Percentiles rank a stretch among this genome's conserved stretches.
These are phyloP conservation scores for Colletotrichum sp. DNA, from an alignment of 2,329 filamentous ascomycete species.

Conservation along the genomic window DNA sequence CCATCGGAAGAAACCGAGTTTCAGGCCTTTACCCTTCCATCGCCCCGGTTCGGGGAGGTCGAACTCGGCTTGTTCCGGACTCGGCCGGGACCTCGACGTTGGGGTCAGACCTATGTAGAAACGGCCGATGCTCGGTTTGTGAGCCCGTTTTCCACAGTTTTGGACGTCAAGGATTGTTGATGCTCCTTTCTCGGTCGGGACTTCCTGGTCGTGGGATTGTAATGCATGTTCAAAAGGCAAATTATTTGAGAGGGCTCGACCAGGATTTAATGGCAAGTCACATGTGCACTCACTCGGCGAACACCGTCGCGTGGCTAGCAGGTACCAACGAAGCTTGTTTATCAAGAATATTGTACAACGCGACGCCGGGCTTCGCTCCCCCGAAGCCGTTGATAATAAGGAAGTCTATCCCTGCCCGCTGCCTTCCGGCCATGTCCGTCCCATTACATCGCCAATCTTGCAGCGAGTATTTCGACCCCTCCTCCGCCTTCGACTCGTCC, in stretches of 20 bases:
- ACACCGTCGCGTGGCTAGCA: neutral
- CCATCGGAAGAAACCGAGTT: neutral
- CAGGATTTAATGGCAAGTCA: neutral
- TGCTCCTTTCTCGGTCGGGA: neutral
- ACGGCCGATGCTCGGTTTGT: neutral
- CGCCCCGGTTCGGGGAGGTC: neutral
- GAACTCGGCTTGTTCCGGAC: neutral
- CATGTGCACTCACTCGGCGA: neutral
- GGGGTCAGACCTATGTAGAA: neutral
- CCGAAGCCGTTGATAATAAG: conserved; percentile 1
- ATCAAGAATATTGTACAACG: conserved; percentile 22
- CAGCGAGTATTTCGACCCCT: neutral
- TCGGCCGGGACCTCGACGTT: neutral
- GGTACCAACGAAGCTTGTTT: neutral
- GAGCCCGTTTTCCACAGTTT: neutral
- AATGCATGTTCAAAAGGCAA: neutral
- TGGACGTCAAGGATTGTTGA: neutral
- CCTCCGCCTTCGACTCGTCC: conserved; percentile 6
- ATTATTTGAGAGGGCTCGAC: neutral
- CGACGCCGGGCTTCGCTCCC: conserved; percentile 4
- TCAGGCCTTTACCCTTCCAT: neutral
- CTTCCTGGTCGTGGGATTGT: neutral
- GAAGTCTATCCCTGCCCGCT: conserved; percentile 4
- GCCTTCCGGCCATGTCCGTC: neutral
- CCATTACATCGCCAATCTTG: neutral